Base-by-base conservation (phyloP, 2,329 filamentous ascomycete genomes). In the Basipetospora chlamydospora region DNA sequence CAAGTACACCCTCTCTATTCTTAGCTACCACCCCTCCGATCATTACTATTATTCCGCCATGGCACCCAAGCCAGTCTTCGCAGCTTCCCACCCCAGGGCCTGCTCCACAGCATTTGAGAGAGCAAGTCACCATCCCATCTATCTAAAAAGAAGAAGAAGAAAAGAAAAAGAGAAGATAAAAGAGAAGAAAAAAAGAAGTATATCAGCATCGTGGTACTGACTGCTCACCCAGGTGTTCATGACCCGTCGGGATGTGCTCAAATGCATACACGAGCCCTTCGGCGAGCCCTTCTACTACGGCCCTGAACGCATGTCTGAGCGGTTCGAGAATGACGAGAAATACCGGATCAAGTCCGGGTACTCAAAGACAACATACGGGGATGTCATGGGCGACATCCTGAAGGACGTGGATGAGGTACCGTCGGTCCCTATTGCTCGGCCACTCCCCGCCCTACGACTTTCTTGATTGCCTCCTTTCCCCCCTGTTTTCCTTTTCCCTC, bases 41-140 rank as follows among this genome's bases (percentile, higher is more conserved):
- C 26, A n/a, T n/a, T 7, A n/a, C 10, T 15, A 10, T 30, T 30
- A 9, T 20, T 13, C 40, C 48, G 65, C 45, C 46, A 87, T 86
- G 80, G 76, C 79, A 47, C 49, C 49, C 39, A 55, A 69, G 63
- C 56, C 90, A 26, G 83, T 96, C 56, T 96, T 96, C 56, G 77
- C 90, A 51, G 85, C 80, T 40, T 96, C 90, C 49, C 88, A 96
- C 60, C 90, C 90, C 25, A 72, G 90, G 59, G 85, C 88, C 45
- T 95, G 87, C 65, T 95, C 87, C 39, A 96, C 90, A 33, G 90
- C 90, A 21, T 98, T 96, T 63, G 90, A 98, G 66, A 71, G 88
- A 59, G 88, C 92, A 67, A 52, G 69, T 13, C 13, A 35, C 22
- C 12, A 20, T 6, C 10, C 17, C 31, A 28, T 17, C 18, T 21